Evolutionary conservation across 2,329 filamentous ascomycete genomes (phyloP).

Genomic region (Xenosphaeropsis pyriputrescens): DNA sequence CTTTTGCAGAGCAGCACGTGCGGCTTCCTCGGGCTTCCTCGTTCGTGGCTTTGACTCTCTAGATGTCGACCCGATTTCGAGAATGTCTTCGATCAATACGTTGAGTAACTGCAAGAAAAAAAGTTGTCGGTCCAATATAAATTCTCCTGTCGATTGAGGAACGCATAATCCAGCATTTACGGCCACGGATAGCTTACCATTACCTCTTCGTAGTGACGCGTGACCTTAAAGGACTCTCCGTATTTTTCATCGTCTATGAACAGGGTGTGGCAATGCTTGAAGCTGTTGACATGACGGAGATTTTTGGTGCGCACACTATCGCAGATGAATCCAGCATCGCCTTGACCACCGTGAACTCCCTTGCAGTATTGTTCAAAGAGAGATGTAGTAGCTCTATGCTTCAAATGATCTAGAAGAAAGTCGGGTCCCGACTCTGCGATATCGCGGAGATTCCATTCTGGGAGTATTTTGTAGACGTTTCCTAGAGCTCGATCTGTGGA

Average conservation of each 20-base stretch:
- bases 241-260: conserved; percentile 22
- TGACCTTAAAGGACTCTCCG: conserved; percentile 19
- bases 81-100: conserved; percentile 26
- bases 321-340: conserved; percentile 21
- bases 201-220: conserved; percentile 8
- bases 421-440: conserved; percentile 20
- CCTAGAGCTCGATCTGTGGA: conserved; percentile 20
- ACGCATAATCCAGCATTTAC: conserved; percentile 1
- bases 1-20: conserved; percentile 17
- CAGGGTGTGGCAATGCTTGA: conserved; percentile 20
- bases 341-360: conserved; percentile 16
- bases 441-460: conserved; percentile 29
- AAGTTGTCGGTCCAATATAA: conserved; percentile 23
- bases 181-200: conserved; percentile 12
- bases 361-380: conserved; percentile 20
- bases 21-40: conserved; percentile 17
- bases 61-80: conserved; percentile 21
- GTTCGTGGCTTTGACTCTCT: conserved; percentile 10
- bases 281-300: conserved; percentile 16
- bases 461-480: conserved; percentile 22
- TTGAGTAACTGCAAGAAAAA: conserved; percentile 22
- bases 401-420: conserved; percentile 22
- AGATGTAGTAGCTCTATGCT: conserved; percentile 20
- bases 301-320: conserved; percentile 19
- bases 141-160: conserved; percentile 3